phyloP scores from a whole-genome alignment of 2,329 filamentous ascomycete genomes.

The Nemania serpens region DNA sequence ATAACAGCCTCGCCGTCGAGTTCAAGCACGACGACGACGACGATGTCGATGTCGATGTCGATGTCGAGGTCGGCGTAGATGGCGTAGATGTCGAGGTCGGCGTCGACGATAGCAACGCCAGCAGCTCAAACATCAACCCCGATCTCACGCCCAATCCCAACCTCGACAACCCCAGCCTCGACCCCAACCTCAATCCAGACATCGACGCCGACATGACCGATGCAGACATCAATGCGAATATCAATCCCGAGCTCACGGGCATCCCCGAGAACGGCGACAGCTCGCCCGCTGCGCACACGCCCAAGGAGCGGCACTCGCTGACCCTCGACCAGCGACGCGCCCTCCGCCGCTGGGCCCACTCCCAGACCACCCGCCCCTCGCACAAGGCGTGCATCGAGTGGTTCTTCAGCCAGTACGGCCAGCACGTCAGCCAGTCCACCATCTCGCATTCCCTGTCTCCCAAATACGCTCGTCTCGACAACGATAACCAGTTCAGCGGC shows the following conservation, averaged over 20 bases:
- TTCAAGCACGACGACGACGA: constrained; percentile 3
- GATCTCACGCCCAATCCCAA: constrained; percentile 11
- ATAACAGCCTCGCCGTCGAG: constrained; percentile 1
- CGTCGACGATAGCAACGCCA: constrained; percentile 21
- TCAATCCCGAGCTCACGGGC: constrained; percentile 25
- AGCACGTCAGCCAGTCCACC: constrained; percentile 66
- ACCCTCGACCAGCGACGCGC: constrained; percentile 66
- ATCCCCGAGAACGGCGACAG: constrained; percentile 26
- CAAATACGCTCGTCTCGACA: constrained; percentile 65
- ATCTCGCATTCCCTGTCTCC: constrained; percentile 66
- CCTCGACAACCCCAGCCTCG: background rate
- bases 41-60: constrained; percentile 8
- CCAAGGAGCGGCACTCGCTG: constrained; percentile 61
- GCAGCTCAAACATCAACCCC: constrained; percentile 22
- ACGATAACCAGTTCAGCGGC: constrained; percentile 64
- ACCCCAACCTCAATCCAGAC: constrained; percentile 6
- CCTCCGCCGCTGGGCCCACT: constrained; percentile 63
- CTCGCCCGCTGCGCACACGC: constrained; percentile 30
- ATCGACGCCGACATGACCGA: background rate
- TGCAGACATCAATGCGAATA: constrained; percentile 2
- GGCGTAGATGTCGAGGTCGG: constrained; percentile 14
- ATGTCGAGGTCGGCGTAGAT: constrained; percentile 8
- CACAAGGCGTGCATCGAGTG: constrained; percentile 68
- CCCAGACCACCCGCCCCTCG: constrained; percentile 59
- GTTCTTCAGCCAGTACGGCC: constrained; percentile 62